Evolutionary conservation across 2,329 filamentous ascomycete species (phyloP).

Genomic region (Cordyceps farinosa): DNA sequence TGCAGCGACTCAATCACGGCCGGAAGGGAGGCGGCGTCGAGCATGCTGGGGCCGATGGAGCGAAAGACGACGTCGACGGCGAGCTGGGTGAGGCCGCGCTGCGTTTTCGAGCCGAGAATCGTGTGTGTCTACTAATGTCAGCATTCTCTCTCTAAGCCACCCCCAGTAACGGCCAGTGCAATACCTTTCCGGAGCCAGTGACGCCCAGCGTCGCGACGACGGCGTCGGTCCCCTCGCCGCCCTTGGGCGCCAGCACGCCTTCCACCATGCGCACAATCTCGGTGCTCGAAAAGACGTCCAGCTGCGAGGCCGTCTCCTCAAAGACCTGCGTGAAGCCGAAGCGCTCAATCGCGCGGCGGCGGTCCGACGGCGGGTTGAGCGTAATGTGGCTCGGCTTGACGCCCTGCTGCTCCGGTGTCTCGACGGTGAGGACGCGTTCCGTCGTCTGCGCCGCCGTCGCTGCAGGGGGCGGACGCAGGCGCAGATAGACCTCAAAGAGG

Average conservation of each 20-base stretch:
- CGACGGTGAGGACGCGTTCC: constrained; percentile 77
- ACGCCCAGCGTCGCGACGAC: constrained; percentile 88
- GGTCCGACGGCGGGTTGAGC: constrained; percentile 76
- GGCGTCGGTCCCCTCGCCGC: constrained; percentile 80
- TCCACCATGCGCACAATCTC: constrained; percentile 73
- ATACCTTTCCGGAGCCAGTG: constrained; percentile 92
- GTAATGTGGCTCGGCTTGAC: constrained; percentile 65
- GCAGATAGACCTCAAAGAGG: constrained; percentile 89
- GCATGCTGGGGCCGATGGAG: constrained; percentile 69
- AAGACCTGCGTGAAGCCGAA: constrained; percentile 95
- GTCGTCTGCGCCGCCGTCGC: constrained; percentile 33
- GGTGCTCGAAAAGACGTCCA: constrained; percentile 81
- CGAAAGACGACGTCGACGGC: constrained; percentile 86
- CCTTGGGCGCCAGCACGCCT: constrained; percentile 70
- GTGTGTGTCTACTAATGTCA: constrained; percentile 72
- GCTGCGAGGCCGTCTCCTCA: constrained; percentile 77
- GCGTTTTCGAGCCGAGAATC: constrained; percentile 80
- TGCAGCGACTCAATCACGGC: constrained; percentile 70
- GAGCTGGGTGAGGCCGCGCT: constrained; percentile 89
- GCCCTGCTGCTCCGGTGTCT: constrained; percentile 46
- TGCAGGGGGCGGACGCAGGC: constrained; percentile 66
- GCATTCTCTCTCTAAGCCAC: not conserved
- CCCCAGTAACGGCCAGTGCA: not conserved
- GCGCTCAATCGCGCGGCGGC: constrained; percentile 84
- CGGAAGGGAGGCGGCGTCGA: constrained; percentile 56